phyloP scores from a whole-genome alignment of 164 flowering plant genomes.

The Annona cherimola region DNA sequence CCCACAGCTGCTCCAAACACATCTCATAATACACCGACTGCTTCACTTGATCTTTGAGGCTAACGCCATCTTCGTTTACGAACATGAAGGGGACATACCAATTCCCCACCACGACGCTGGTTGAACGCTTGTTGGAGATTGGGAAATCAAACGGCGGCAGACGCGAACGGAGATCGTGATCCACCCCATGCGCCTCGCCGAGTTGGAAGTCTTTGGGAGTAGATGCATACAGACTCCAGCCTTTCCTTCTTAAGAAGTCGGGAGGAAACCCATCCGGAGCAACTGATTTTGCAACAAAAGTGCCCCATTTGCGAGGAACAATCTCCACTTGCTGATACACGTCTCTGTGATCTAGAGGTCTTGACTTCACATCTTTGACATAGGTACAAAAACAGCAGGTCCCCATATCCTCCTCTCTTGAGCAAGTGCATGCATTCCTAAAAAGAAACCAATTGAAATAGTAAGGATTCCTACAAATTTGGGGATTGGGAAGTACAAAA shows the following conservation, averaged over 20 bases:
- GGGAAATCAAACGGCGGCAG: constrained; percentile 8
- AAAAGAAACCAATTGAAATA: neutral
- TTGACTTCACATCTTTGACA: constrained; percentile 28
- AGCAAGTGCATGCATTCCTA: constrained; percentile 45
- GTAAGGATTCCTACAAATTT: too few species aligned
- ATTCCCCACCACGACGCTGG: constrained; percentile 4
- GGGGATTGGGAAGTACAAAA: too few species aligned
- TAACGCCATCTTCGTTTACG: constrained; percentile 9
- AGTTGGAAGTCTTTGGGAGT: neutral
- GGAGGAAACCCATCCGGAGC: constrained; percentile 19
- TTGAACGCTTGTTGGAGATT: constrained; percentile 5
- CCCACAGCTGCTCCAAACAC: constrained; percentile 61
- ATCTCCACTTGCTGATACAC: constrained; percentile 39
- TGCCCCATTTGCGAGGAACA: neutral
- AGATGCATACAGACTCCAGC: constrained; percentile 9
- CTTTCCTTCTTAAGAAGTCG: constrained; percentile 8
- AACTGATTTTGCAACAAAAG: constrained; percentile 18
- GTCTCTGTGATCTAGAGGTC: constrained; percentile 31
- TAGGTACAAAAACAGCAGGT: constrained; percentile 29
- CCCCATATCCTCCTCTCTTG: constrained; percentile 37
- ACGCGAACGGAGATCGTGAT: constrained; percentile 3
- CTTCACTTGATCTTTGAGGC: constrained; percentile 31
- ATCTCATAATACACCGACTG: constrained; percentile 43
- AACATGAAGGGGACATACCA: constrained; percentile 21
- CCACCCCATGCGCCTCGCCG: constrained; percentile 3